These are phyloP conservation scores for Picea abies DNA, from an alignment of 83 land plant genomes.

Conservation along the genomic window DNA sequence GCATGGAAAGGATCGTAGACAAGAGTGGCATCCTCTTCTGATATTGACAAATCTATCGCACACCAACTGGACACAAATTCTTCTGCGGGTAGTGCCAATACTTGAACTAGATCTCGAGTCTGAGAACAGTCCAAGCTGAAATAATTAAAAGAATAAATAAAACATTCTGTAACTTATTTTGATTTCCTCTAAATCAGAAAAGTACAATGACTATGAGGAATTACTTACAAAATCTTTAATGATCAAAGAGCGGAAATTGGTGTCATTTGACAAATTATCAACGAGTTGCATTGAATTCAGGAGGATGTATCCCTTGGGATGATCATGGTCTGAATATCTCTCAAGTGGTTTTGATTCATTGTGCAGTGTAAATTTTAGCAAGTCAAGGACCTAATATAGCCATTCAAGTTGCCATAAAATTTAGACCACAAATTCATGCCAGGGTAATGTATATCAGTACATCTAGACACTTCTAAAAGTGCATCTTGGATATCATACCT, in stretches of 20 bases:
- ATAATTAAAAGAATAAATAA: conserved; percentile 14
- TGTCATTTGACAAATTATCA: conserved; percentile 92
- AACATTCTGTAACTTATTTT: neutral
- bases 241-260: conserved; percentile 77
- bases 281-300: conserved; percentile 85
- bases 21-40: conserved; percentile 69
- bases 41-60: conserved; percentile 41
- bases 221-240: conserved; percentile 65
- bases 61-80: conserved; percentile 85
- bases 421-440: neutral
- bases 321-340: conserved; percentile 22
- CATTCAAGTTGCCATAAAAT: conserved; percentile 13
- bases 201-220: neutral
- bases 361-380: conserved; percentile 57
- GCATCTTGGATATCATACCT: conserved; percentile 48
- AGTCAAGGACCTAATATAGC: conserved; percentile 58
- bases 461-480: neutral
- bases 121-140: conserved; percentile 28
- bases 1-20: conserved; percentile 83
- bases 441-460: neutral
- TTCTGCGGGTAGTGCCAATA: conserved; percentile 62
- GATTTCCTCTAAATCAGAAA: neutral
- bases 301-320: conserved; percentile 69
- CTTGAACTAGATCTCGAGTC: conserved; percentile 68
- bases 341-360: conserved; percentile 31